These are phyloP conservation scores for Aspergillus egyptiacus DNA, from an alignment of 495 filamentous ascomycete species.

Conservation along the genomic window DNA sequence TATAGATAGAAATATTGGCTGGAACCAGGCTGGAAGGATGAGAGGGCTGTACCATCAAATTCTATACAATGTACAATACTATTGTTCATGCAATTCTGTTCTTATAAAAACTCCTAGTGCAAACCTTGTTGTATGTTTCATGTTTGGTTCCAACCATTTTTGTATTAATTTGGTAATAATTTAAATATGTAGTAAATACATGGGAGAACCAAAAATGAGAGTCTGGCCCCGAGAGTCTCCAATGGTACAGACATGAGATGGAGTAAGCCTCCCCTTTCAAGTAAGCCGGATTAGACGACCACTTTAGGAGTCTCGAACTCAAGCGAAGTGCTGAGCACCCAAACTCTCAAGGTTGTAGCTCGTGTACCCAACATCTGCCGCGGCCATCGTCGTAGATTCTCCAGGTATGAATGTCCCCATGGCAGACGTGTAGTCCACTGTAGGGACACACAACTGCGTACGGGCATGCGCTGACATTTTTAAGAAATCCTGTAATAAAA, in stretches of 20 bases:
- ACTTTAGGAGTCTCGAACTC: neutral
- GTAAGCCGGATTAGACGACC: too few species aligned
- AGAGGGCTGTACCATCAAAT: slow-evolving; percentile 5
- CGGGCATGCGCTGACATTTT: slow-evolving; percentile 13
- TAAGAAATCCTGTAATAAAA: slow-evolving; percentile 30
- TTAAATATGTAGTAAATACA: too few species aligned
- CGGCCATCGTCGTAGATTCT: slow-evolving; percentile 5
- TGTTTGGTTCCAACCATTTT: too few species aligned
- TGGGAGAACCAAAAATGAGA: too few species aligned
- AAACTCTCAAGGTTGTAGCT: slow-evolving; percentile 7
- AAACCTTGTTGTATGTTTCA: neutral
- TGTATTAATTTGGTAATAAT: too few species aligned
- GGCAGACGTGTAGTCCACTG: slow-evolving; percentile 12
- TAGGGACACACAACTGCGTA: slow-evolving; percentile 11
- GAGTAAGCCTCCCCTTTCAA: too few species aligned
- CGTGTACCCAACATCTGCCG: slow-evolving; percentile 12
- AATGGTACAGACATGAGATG: too few species aligned
- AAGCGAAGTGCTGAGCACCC: neutral
- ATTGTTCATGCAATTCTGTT: slow-evolving; percentile 5
- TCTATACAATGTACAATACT: slow-evolving; percentile 13
- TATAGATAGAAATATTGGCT: slow-evolving; percentile 6
- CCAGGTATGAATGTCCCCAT: slow-evolving; percentile 12
- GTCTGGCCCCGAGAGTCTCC: too few species aligned
- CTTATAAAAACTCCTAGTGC: neutral
- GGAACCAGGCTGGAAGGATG: neutral